These are phyloP conservation scores for Raffaelea albimanens DNA, from an alignment of 2,329 filamentous ascomycete genomes.

Conservation along the genomic window DNA sequence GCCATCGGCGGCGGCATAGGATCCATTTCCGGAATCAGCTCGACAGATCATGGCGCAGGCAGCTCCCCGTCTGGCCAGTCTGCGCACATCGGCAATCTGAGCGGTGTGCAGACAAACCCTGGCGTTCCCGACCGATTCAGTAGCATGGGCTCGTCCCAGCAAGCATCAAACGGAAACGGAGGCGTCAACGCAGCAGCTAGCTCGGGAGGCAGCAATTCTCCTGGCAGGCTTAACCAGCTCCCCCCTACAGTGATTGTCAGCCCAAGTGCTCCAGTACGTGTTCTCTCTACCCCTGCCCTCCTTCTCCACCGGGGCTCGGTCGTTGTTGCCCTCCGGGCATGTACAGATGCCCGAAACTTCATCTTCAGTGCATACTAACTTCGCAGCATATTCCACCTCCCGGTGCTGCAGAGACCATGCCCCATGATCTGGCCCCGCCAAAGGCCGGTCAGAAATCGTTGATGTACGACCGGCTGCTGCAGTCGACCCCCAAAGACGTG, in stretches of 20 bases:
- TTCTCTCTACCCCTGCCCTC: conserved; percentile 10
- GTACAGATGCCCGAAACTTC: no score
- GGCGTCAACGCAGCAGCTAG: conserved; percentile 22
- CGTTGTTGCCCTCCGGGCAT: no score
- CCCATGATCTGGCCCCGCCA: conserved; percentile 87
- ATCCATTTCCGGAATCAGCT: conserved; percentile 5
- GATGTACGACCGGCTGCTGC: conserved; percentile 83
- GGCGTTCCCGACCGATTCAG: conserved; percentile 26
- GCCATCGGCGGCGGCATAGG: conserved; percentile 33
- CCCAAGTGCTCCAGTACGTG: conserved; percentile 78
- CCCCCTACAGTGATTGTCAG: conserved; percentile 90
- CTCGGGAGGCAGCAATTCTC: conserved; percentile 41
- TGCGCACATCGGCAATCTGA: conserved; percentile 23
- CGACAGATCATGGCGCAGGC: conserved; percentile 5
- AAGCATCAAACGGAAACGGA: conserved; percentile 34
- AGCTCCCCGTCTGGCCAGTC: conserved; percentile 24
- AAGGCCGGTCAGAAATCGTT: conserved; percentile 85
- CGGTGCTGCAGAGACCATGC: conserved; percentile 94
- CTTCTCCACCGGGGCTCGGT: no score
- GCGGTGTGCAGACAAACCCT: conserved; percentile 20
- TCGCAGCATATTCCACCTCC: conserved; percentile 79
- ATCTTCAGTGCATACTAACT: conserved; percentile 10
- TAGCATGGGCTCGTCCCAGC: conserved; percentile 23
- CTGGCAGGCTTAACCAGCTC: conserved; percentile 53
- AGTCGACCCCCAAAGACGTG: conserved; percentile 91